phyloP scores from a whole-genome alignment of 1,139 yeast genomes.

The Meyerozyma sp. region DNA sequence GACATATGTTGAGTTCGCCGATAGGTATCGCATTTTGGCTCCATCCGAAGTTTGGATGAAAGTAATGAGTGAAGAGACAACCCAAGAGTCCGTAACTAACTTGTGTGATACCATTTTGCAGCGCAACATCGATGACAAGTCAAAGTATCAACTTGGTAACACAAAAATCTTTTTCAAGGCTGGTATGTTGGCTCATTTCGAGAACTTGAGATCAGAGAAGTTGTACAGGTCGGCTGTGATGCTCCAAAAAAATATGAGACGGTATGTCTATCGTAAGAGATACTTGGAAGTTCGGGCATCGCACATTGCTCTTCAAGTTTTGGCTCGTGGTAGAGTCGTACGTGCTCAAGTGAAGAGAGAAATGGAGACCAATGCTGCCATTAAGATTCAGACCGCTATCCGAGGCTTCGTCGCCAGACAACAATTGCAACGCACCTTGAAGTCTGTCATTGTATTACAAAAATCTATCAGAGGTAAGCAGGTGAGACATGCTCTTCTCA shows the following conservation, averaged over 20 bases:
- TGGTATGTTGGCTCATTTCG: slow-evolving; percentile 91
- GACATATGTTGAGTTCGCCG: slow-evolving; percentile 91
- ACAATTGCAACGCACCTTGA: slow-evolving; percentile 36
- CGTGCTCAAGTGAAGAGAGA: slow-evolving; percentile 56
- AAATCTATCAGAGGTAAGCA: slow-evolving; percentile 62
- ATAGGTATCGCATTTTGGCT: slow-evolving; percentile 78
- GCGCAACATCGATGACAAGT: slow-evolving; percentile 55
- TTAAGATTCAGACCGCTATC: slow-evolving; percentile 62
- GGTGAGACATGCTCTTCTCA: slow-evolving; percentile 45
- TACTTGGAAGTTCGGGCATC: slow-evolving; percentile 55
- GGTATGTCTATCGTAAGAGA: slow-evolving; percentile 55
- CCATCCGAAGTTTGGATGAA: slow-evolving; percentile 66
- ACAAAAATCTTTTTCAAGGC: slow-evolving; percentile 95
- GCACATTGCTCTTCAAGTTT: slow-evolving; percentile 53
- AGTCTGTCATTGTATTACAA: slow-evolving; percentile 59
- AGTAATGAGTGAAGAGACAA: slow-evolving; percentile 50
- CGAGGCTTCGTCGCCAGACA: slow-evolving; percentile 61
- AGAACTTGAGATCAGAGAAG: slow-evolving; percentile 77
- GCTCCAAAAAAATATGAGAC: slow-evolving; percentile 83
- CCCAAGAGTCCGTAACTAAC: slow-evolving; percentile 53
- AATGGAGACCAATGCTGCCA: slow-evolving; percentile 62
- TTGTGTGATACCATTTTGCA: slow-evolving; percentile 67
- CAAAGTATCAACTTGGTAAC: slow-evolving; percentile 78
- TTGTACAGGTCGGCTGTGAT: slow-evolving; percentile 71
- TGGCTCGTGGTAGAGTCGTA: slow-evolving; percentile 57